These are phyloP conservation scores for Sechiopsis laciniata DNA, from an alignment of 306 rosid species.

Conservation along the genomic window DNA sequence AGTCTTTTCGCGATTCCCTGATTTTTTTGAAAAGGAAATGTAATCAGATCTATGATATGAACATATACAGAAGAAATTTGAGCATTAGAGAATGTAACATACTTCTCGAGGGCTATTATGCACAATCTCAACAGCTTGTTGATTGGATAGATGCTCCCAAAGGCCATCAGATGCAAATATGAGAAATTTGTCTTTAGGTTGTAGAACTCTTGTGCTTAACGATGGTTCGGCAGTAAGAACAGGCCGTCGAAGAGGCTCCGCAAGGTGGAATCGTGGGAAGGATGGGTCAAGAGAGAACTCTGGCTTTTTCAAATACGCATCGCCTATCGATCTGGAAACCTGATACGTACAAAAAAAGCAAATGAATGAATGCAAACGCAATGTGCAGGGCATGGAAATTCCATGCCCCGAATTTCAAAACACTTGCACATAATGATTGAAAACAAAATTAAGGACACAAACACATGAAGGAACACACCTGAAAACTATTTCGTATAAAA, in stretches of 20 bases:
- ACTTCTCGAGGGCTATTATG: constrained; percentile 56
- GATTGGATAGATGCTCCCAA: constrained; percentile 76
- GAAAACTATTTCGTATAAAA: not conserved
- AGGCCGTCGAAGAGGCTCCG: constrained; percentile 63
- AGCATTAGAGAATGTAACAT: constrained; percentile 20
- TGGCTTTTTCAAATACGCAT: constrained; percentile 76
- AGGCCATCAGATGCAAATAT: constrained; percentile 93
- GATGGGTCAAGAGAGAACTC: constrained; percentile 78
- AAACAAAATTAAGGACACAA: constrained; percentile 3
- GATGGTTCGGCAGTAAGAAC: constrained; percentile 84
- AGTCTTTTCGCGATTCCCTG: constrained; percentile 80
- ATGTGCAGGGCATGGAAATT: too few species aligned
- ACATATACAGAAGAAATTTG: not conserved
- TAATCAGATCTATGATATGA: not conserved
- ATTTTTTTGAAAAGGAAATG: too few species aligned
- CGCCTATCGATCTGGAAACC: constrained; percentile 93
- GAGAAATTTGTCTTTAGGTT: constrained; percentile 60
- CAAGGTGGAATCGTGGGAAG: constrained; percentile 62
- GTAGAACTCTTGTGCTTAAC: constrained; percentile 47
- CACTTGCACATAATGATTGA: not conserved
- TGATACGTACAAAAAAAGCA: constrained; percentile 24
- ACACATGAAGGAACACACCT: not conserved
- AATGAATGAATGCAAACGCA: constrained; percentile 21
- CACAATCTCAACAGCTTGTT: constrained; percentile 73
- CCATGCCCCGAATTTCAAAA: too few species aligned